These are phyloP conservation scores for Excoecaria agallocha DNA, from an alignment of 345 rosid species.

Conservation along the genomic window DNA sequence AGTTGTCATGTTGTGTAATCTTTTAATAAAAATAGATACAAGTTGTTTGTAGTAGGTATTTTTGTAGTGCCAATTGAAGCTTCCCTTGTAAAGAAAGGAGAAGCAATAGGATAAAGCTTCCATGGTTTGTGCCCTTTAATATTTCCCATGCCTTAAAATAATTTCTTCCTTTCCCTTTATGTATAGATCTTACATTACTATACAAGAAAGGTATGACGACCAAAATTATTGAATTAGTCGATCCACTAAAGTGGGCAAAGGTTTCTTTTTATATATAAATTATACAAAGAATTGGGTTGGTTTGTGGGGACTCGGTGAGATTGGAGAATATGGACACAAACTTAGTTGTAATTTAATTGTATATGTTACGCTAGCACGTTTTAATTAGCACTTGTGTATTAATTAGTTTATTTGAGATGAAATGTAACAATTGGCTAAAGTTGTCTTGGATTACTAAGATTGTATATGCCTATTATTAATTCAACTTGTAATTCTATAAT, in stretches of 20 bases:
- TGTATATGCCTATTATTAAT: background rate
- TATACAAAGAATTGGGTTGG: background rate
- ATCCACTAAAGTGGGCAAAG: background rate
- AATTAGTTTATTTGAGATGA: background rate
- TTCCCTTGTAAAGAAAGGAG: background rate
- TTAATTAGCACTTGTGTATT: background rate
- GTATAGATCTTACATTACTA: background rate
- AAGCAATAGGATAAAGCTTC: background rate
- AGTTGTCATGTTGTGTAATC: constrained; percentile 3
- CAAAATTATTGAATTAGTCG: background rate
- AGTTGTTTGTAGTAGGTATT: background rate
- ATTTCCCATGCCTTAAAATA: background rate
- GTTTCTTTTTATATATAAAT: background rate
- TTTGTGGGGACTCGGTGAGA: background rate
- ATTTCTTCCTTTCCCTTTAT: background rate
- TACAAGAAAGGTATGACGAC: background rate
- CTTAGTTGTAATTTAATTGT: background rate
- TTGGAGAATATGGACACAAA: background rate
- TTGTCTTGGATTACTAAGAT: background rate
- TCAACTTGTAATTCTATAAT: background rate
- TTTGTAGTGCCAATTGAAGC: background rate
- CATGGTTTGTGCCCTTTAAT: background rate
- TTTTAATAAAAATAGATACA: background rate
- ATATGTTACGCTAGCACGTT: background rate
- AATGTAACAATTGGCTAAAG: background rate